These are phyloP conservation scores for Protomyces inouyei DNA, from an alignment of 1,139 yeast species.

Conservation along the genomic window DNA sequence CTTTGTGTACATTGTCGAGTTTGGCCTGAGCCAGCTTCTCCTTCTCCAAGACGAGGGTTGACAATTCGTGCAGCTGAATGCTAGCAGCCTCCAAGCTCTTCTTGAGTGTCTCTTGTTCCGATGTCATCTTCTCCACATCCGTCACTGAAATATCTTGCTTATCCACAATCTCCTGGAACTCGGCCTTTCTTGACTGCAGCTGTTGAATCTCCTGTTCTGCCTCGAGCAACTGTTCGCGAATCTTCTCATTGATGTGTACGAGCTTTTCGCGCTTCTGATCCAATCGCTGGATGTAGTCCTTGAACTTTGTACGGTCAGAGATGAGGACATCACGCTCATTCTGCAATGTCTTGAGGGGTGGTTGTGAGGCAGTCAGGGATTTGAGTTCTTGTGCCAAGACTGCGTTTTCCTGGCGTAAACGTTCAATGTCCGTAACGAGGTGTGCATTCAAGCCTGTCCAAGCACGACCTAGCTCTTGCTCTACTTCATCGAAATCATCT, in stretches of 20 bases:
- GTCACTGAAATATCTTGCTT: slow-evolving; percentile 56
- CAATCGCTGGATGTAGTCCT: slow-evolving; percentile 65
- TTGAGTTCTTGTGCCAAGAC: slow-evolving; percentile 39
- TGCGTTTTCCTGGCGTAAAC: slow-evolving; percentile 44
- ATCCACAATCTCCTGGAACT: slow-evolving; percentile 48
- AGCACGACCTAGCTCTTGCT: slow-evolving; percentile 54
- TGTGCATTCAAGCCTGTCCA: slow-evolving; percentile 48
- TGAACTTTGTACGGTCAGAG: slow-evolving; percentile 65
- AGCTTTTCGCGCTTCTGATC: slow-evolving; percentile 54
- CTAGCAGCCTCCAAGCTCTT: slow-evolving; percentile 53
- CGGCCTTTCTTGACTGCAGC: slow-evolving; percentile 46
- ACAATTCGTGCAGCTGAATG: slow-evolving; percentile 43
- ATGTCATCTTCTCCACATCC: slow-evolving; percentile 58
- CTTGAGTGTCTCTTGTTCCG: slow-evolving; percentile 57
- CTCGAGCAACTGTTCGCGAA: slow-evolving; percentile 52
- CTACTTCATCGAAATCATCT: slow-evolving; percentile 56
- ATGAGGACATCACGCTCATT: slow-evolving; percentile 61
- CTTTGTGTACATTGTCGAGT: slow-evolving; percentile 50
- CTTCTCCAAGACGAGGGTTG: slow-evolving; percentile 44
- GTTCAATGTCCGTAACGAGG: slow-evolving; percentile 45
- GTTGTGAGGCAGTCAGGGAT: slow-evolving; percentile 41
- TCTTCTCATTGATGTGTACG: slow-evolving; percentile 51
- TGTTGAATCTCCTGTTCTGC: slow-evolving; percentile 48
- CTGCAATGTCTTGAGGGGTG: slow-evolving; percentile 47
- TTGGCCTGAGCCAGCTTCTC: slow-evolving; percentile 49